Percentiles rank a stretch among this genome's conserved stretches.
These are phyloP conservation scores for Penicillium aurantiogriseum DNA, from an alignment of 2,329 filamentous ascomycete genomes.

Conservation along the genomic window DNA sequence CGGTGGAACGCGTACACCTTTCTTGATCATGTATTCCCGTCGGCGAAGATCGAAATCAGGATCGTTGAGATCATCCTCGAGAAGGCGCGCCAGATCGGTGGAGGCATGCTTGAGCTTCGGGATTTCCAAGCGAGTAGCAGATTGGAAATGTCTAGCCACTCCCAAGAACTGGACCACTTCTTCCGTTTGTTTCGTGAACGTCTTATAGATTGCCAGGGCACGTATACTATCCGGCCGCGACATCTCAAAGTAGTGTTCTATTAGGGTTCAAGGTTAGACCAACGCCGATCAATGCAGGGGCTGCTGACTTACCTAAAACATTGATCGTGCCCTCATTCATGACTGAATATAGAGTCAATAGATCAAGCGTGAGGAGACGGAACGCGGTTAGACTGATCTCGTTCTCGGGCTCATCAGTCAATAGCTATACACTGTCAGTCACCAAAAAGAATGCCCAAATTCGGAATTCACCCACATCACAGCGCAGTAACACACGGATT, in stretches of 20 bases:
- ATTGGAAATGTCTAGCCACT: constrained; percentile 83
- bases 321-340: constrained; percentile 98
- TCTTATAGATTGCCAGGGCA: constrained; percentile 87
- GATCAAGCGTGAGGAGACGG: constrained; percentile 81
- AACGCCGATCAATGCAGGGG: neutral
- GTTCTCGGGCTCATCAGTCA: constrained; percentile 87
- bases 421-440: constrained; percentile 58
- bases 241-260: constrained; percentile 98
- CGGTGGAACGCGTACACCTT: constrained; percentile 58
- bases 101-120: constrained; percentile 97
- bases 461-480: constrained; percentile 66
- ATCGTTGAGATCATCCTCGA: constrained; percentile 93
- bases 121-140: constrained; percentile 88
- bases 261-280: constrained; percentile 12
- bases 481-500: constrained; percentile 79
- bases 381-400: constrained; percentile 96
- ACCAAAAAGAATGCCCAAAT: neutral
- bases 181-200: constrained; percentile 88
- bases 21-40: constrained; percentile 84
- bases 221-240: constrained; percentile 90
- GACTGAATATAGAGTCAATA: constrained; percentile 86
- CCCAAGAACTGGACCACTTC: constrained; percentile 86
- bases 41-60: constrained; percentile 93
- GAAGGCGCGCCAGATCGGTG: constrained; percentile 79
- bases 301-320: constrained; percentile 68